Conservation (phyloP, 352 stramenopile genomes). For the Aphanomyces euteiches region DNA sequence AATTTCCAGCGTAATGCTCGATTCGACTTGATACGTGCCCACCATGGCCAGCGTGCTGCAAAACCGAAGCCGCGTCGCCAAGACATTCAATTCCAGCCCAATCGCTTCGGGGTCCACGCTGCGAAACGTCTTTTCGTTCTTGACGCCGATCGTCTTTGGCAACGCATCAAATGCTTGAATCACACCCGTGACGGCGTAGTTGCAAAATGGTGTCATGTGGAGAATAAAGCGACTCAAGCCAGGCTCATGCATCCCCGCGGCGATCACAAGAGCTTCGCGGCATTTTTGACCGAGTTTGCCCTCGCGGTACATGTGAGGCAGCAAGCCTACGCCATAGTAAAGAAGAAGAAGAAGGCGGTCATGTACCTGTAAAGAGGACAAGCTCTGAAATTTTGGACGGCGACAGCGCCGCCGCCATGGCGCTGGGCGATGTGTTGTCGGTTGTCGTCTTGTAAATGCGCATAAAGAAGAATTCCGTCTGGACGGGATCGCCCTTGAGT, state of each 20-base stretch:
- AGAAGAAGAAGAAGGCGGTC: neutral
- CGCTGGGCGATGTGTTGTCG: conserved; percentile 29
- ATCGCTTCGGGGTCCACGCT: conserved; percentile 35
- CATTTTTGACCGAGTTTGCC: conserved; percentile 81
- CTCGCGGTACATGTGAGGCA: conserved; percentile 81
- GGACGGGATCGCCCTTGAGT: conserved; percentile 69
- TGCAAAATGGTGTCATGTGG: conserved; percentile 80
- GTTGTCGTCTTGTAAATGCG: conserved; percentile 52
- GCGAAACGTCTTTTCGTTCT: conserved; percentile 27
- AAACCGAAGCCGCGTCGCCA: conserved; percentile 71
- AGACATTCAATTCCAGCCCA: conserved; percentile 48
- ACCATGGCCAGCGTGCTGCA: conserved; percentile 83
- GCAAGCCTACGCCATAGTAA: conserved; percentile 34
- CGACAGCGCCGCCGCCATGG: conserved; percentile 17
- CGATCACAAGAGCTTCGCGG: conserved; percentile 77
- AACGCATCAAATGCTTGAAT: conserved; percentile 77
- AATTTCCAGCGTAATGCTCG: conserved; percentile 66
- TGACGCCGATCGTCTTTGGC: conserved; percentile 53
- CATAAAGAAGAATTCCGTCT: conserved; percentile 86
- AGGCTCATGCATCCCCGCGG: conserved; percentile 66
- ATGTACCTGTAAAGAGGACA: conserved; percentile 69
- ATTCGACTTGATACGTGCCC: conserved; percentile 59
- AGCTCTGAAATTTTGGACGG: conserved; percentile 63
- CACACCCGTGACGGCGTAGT: conserved; percentile 81
- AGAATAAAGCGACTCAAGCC: conserved; percentile 78